Conservation (phyloP, 2,329 filamentous ascomycete species). For the Trematosphaeria pertusa region DNA sequence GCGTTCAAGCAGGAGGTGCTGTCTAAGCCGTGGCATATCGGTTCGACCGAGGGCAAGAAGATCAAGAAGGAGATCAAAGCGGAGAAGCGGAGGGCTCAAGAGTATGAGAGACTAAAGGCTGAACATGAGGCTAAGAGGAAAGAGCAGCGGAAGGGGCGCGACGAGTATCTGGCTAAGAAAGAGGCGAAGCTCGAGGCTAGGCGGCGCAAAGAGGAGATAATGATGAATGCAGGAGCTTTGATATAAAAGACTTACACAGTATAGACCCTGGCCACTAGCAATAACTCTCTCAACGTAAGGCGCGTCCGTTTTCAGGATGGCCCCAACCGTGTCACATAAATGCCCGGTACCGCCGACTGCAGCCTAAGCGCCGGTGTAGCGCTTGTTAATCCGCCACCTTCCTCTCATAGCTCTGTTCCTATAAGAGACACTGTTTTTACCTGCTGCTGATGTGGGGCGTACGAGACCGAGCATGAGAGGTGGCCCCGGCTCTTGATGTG, state of each 20-base stretch:
- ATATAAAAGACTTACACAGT: conserved; percentile 28
- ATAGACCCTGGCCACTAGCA: too few relatives aligned
- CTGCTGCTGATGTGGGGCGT: too few relatives aligned
- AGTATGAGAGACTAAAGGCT: conserved; percentile 39
- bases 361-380: too few relatives aligned
- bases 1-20: conserved; percentile 59
- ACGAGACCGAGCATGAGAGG: too few relatives aligned
- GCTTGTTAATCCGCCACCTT: too few relatives aligned
- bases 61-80: conserved; percentile 50
- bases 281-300: too few relatives aligned
- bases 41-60: conserved; percentile 49
- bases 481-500: too few relatives aligned
- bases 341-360: too few relatives aligned
- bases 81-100: conserved; percentile 48
- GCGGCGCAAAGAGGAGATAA: conserved; percentile 51
- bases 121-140: conserved; percentile 44
- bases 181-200: conserved; percentile 52
- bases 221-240: conserved; percentile 52
- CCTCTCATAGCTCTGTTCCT: too few relatives aligned
- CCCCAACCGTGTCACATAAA: too few relatives aligned
- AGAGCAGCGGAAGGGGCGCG: conserved; percentile 39
- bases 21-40: conserved; percentile 61
- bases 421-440: too few relatives aligned
- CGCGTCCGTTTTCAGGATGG: too few relatives aligned
- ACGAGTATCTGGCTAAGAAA: conserved; percentile 35